Evolutionary conservation across 257 asterid species (phyloP).

Genomic region (Nicotiana obtusifolia): DNA sequence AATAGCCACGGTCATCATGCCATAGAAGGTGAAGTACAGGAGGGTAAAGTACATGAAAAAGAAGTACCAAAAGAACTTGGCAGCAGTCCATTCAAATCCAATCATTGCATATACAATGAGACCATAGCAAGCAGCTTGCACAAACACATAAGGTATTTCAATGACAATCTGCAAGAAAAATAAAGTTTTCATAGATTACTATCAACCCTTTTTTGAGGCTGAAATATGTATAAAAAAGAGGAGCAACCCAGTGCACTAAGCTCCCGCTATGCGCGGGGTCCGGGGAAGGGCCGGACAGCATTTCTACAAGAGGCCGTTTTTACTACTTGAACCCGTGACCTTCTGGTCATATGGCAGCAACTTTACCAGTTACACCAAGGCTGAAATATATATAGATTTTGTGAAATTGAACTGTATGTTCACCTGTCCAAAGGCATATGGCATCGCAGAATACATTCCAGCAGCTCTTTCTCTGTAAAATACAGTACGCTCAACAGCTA

Average conservation of each 20-base stretch:
- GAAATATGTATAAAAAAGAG: background rate
- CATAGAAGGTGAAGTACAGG: constrained; percentile 57
- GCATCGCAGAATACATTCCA: constrained; percentile 72
- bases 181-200: no score
- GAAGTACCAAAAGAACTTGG: constrained; percentile 64
- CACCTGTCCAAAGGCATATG: constrained; percentile 73
- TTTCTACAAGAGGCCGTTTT: no score
- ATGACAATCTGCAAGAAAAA: constrained; percentile 39
- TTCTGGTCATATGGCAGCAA: no score
- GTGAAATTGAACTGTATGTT: background rate
- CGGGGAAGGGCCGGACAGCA: no score
- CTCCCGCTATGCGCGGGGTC: no score
- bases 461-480: constrained; percentile 76
- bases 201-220: background rate
- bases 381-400: background rate
- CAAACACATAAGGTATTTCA: constrained; percentile 52
- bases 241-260: no score
- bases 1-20: constrained; percentile 69
- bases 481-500: constrained; percentile 63
- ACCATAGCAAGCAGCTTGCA: constrained; percentile 42
- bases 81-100: constrained; percentile 53
- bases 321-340: no score
- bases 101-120: constrained; percentile 59
- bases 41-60: constrained; percentile 54
- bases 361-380: no score